Base-by-base conservation (phyloP, 768 basidiomycete genomes). In the Rhodosporidiobolus odoratus region DNA sequence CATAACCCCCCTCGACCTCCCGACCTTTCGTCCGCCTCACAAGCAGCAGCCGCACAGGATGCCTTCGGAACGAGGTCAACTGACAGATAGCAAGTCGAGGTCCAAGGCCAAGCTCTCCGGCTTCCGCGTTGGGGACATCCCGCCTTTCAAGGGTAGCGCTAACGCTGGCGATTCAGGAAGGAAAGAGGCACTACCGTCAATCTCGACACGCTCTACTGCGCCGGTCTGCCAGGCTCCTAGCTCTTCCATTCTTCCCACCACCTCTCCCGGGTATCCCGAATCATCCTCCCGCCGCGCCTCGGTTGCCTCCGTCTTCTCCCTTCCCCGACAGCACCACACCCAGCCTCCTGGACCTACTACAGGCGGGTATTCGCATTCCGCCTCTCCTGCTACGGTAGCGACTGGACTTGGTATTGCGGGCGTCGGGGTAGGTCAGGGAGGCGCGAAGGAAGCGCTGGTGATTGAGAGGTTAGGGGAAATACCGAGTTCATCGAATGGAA, bases 381-480 rank as follows among this genome's bases (percentile, higher is more conserved):
- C 57, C 19, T 17, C 35, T 38, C 57, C 48, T 25, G 48, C 21
- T 12, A 30, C 48, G 2, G 27, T 40, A 12, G 35, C 62, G 8
- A 63, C 19, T 37, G 62, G 62, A 0, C 30, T 63, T 3, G 62
- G 62, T 5, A 63, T 63, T 21, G 52, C 10, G 4, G 62, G 62
- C 17, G 43, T 47, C 38, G 62, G 62, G 2, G 62, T 63, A 4
- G 62, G 62, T 0, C 25, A 21, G 1, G 48, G 23, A 0, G 62
- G 52, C 0, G 50, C 52, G 13, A 54, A 53, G 30, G 62, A 63
- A 40, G 38, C 62, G 27, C 32, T 63, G 0, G 52, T 63, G 19
- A 63, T 63, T n/a, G 62, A 63, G 32, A 38, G 62, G 19, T n/a
- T 63, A 7, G 62, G 62, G n/a, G 62, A 63, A 25, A 21, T 17